These are phyloP conservation scores for Citrus inodora DNA, from an alignment of 345 rosid species.

Conservation along the genomic window DNA sequence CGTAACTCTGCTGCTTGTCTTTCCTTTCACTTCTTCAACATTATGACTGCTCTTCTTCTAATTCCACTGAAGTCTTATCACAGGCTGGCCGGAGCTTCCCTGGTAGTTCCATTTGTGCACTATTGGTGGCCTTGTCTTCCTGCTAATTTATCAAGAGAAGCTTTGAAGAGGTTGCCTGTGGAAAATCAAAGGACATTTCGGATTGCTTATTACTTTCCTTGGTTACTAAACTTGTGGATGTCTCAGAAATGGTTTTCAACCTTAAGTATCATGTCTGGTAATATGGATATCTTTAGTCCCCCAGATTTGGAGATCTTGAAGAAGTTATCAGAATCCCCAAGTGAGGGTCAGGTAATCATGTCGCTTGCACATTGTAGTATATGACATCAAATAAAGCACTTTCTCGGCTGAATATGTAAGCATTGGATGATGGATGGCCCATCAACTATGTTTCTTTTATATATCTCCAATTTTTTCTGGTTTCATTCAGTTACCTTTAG, in stretches of 20 bases:
- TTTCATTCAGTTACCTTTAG: neutral
- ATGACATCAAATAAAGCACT: neutral
- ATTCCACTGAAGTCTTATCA: neutral
- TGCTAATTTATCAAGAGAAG: slow-evolving; percentile 31
- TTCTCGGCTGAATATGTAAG: neutral
- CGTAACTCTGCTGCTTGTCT: slow-evolving; percentile 10
- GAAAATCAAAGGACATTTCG: slow-evolving; percentile 56
- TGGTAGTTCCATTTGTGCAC: slow-evolving; percentile 73
- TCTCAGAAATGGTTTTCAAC: slow-evolving; percentile 74
- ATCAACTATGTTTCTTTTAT: neutral
- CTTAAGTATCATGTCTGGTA: slow-evolving; percentile 43
- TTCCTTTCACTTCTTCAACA: neutral
- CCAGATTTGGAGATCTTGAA: slow-evolving; percentile 41
- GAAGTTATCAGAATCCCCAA: slow-evolving; percentile 36
- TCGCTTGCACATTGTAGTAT: neutral
- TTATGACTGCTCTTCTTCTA: neutral
- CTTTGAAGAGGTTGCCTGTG: slow-evolving; percentile 31
- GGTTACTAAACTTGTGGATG: slow-evolving; percentile 89
- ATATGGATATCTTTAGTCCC: slow-evolving; percentile 33
- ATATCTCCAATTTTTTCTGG: neutral
- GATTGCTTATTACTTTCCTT: slow-evolving; percentile 65
- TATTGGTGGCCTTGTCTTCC: slow-evolving; percentile 91
- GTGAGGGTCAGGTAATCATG: slow-evolving; percentile 42
- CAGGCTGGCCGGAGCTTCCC: slow-evolving; percentile 64
- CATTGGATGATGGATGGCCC: neutral